Percentiles rank a stretch among this genome's conserved stretches.
Evolutionary conservation across 768 basidiomycete species (phyloP).

Genomic region (Mycena leptocephala): DNA sequence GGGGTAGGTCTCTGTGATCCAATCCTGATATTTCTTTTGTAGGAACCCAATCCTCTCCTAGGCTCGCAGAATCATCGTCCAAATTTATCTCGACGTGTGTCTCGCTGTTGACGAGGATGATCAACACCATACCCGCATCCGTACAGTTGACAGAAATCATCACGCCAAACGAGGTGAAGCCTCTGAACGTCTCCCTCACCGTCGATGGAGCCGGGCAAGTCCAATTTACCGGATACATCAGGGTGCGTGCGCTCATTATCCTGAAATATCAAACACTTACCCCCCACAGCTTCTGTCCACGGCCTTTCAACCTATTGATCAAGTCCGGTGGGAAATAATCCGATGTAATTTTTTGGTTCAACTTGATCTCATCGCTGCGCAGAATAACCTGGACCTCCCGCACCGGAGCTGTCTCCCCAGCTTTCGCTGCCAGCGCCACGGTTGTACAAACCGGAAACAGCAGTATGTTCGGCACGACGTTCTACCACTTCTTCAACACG

Average conservation of each 20-base stretch:
- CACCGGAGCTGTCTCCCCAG: background rate
- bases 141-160: slow-evolving; percentile 37
- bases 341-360: too few species aligned
- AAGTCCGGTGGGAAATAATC: background rate
- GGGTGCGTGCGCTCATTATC: background rate
- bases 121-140: slow-evolving; percentile 39
- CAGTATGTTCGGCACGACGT: slow-evolving; percentile 34
- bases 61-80: background rate
- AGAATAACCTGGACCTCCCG: slow-evolving; percentile 23
- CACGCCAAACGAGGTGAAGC: slow-evolving; percentile 31
- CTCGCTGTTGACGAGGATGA: slow-evolving; percentile 36
- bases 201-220: background rate
- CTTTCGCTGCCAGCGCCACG: background rate
- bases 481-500: slow-evolving; percentile 31
- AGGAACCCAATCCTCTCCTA: background rate
- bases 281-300: background rate
- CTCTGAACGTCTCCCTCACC: slow-evolving; percentile 26
- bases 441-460: slow-evolving; percentile 1
- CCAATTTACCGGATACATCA: slow-evolving; percentile 28
- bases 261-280: too few species aligned
- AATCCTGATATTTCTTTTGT: background rate
- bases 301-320: background rate
- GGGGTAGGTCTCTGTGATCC: slow-evolving; percentile 22
- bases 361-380: background rate
- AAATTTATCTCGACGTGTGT: slow-evolving; percentile 34